A percentile compares a stretch with the other conserved stretches of the same genome.
These are phyloP conservation scores for Trypanosoma vivax DNA, from an alignment of 208 protist species.

Conservation along the genomic window DNA sequence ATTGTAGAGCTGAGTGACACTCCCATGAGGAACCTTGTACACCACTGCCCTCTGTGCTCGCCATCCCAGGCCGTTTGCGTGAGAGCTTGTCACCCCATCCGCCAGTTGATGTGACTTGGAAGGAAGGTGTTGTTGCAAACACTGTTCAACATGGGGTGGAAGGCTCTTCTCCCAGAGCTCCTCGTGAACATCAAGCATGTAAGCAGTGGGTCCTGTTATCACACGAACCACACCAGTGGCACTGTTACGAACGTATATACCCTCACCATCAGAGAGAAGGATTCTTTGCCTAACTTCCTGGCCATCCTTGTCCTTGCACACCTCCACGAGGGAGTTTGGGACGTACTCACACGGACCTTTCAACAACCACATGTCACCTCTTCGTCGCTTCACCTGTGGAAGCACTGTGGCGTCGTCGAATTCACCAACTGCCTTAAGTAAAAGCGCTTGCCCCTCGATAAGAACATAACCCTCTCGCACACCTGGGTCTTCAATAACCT, in stretches of 20 bases:
- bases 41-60: constrained; percentile 82
- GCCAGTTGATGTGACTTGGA: constrained; percentile 23
- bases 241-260: constrained; percentile 77
- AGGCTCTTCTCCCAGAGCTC: constrained; percentile 81
- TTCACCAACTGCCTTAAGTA: constrained; percentile 62
- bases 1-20: constrained; percentile 95
- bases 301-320: constrained; percentile 37
- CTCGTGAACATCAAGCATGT: constrained; percentile 74
- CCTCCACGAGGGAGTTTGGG: constrained; percentile 29
- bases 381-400: constrained; percentile 27
- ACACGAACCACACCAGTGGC: constrained; percentile 59
- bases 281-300: constrained; percentile 38
- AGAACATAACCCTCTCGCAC: constrained; percentile 73
- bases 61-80: constrained; percentile 16
- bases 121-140: constrained; percentile 17
- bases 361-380: constrained; percentile 89
- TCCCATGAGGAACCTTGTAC: constrained; percentile 91
- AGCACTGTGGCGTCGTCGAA: constrained; percentile 42
- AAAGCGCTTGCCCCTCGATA: constrained; percentile 69
- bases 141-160: constrained; percentile 38
- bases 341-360: constrained; percentile 80
- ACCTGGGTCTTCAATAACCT: constrained; percentile 47
- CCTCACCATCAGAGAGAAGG: constrained; percentile 58
- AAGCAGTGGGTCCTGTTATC: constrained; percentile 57
- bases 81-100: constrained; percentile 18